These are phyloP conservation scores for Cicer yamashitae DNA, from an alignment of 306 rosid genomes.

Conservation along the genomic window DNA sequence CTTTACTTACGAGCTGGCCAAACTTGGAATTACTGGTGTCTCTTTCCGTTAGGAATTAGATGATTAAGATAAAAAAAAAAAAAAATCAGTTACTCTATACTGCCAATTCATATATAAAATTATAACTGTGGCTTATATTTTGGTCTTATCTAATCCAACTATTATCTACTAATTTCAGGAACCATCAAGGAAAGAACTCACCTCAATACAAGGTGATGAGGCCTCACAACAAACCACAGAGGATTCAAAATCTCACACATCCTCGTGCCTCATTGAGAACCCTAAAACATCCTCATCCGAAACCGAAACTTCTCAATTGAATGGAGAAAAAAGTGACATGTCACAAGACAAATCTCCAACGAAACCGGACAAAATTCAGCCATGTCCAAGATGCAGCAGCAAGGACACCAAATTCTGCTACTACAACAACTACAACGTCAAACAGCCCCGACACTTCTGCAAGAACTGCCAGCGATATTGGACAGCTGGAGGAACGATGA, in stretches of 20 bases:
- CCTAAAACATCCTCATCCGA: constrained; percentile 59
- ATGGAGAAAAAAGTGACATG: constrained; percentile 60
- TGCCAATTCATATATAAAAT: not conserved
- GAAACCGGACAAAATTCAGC: constrained; percentile 77
- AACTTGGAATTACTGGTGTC: no score
- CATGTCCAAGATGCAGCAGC: constrained; percentile 91
- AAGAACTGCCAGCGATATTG: constrained; percentile 93
- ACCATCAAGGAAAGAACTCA: constrained; percentile 55
- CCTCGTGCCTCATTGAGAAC: constrained; percentile 54
- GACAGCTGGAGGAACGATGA: constrained; percentile 92
- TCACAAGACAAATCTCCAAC: constrained; percentile 61
- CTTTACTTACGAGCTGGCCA: no score
- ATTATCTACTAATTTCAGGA: constrained; percentile 52
- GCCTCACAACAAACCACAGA: constrained; percentile 51
- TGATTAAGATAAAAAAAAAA: no score
- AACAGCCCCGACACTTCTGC: constrained; percentile 92
- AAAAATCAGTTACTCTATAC: not conserved
- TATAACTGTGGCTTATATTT: not conserved
- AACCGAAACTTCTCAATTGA: constrained; percentile 52
- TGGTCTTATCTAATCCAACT: constrained; percentile 28
- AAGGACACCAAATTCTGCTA: constrained; percentile 91
- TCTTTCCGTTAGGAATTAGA: no score
- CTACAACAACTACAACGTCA: constrained; percentile 84
- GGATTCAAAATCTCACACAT: constrained; percentile 52
- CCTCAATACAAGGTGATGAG: constrained; percentile 45